These are phyloP conservation scores for Ramicandelaber brevisporus DNA, from an alignment of 192 early-diverging fungal species.

Conservation along the genomic window DNA sequence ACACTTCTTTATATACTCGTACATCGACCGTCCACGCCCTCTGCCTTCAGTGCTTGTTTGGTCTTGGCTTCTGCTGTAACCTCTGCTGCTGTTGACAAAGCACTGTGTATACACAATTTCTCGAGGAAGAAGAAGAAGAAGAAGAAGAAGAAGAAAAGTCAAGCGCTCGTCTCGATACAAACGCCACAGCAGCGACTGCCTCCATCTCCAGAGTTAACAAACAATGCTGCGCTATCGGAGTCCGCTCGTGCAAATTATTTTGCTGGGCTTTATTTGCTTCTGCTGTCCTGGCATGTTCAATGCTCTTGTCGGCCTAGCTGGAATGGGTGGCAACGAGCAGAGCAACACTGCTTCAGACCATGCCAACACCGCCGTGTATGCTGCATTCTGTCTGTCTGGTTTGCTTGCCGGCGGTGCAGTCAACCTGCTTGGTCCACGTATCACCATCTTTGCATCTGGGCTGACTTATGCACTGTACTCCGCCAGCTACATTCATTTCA, in stretches of 20 bases:
- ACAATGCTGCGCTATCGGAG: conserved; percentile 14
- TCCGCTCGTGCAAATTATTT: conserved; percentile 30
- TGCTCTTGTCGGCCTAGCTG: conserved; percentile 5
- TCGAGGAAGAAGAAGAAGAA: too few species aligned
- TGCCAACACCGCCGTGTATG: conserved; percentile 36
- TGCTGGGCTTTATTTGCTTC: conserved; percentile 43
- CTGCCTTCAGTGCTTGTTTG: too few species aligned
- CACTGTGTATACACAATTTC: too few species aligned
- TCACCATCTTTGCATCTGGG: conserved; percentile 27
- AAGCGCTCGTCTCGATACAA: too few species aligned
- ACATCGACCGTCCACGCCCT: too few species aligned
- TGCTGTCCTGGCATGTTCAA: conserved; percentile 50
- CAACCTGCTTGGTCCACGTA: conserved; percentile 40
- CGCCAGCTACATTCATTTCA: conserved; percentile 30
- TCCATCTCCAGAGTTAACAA: too few species aligned
- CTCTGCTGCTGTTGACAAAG: too few species aligned
- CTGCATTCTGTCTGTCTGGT: conserved; percentile 39
- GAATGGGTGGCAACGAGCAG: conserved; percentile 26
- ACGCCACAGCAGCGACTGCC: too few species aligned
- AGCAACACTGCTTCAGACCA: conserved; percentile 20
- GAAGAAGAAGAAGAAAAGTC: too few species aligned
- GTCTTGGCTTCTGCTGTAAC: too few species aligned
- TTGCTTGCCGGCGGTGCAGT: conserved; percentile 38
- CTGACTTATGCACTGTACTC: conserved; percentile 36
- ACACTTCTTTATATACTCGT: too few species aligned